A percentile compares a stretch with the other conserved stretches of the same genome.
Evolutionary conservation across 1,139 yeast genomes (phyloP).

Genomic region (Taiozyma onychis): DNA sequence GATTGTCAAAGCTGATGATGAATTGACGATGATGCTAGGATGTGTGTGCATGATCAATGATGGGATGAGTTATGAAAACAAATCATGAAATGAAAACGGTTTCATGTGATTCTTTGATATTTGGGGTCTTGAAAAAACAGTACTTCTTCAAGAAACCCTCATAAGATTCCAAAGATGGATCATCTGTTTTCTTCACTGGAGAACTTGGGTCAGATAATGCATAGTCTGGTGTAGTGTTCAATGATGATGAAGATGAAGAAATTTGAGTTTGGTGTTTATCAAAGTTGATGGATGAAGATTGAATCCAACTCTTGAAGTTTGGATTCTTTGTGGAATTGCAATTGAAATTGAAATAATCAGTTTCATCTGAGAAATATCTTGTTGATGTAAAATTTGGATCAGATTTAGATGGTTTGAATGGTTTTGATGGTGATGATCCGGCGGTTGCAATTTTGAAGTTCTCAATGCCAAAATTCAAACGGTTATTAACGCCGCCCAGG

Average conservation of each 20-base stretch:
- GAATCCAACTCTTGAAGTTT: constrained; percentile 7
- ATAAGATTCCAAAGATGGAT: constrained; percentile 8
- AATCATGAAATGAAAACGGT: constrained; percentile 11
- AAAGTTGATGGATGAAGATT: constrained; percentile 2
- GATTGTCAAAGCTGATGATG: background rate
- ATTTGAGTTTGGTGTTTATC: background rate
- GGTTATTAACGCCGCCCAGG: background rate
- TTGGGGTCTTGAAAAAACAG: constrained; percentile 20
- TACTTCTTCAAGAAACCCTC: constrained; percentile 22
- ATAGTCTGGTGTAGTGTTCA: background rate
- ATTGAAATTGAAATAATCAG: constrained; percentile 23
- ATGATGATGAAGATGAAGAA: constrained; percentile 5
- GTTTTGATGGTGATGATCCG: constrained; percentile 1
- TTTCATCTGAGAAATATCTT: constrained; percentile 22
- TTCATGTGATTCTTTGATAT: constrained; percentile 4
- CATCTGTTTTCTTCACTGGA: background rate
- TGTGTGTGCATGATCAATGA: background rate
- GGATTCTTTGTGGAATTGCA: constrained; percentile 7
- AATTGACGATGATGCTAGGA: background rate
- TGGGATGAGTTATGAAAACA: background rate
- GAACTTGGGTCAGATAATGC: background rate
- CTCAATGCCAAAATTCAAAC: background rate
- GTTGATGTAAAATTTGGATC: constrained; percentile 6
- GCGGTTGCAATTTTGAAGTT: background rate
- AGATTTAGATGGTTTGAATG: constrained; percentile 3